Percentiles rank a stretch among this genome's conserved stretches.
phyloP scores from a whole-genome alignment of 306 rosid species.

The Parietaria judaica region DNA sequence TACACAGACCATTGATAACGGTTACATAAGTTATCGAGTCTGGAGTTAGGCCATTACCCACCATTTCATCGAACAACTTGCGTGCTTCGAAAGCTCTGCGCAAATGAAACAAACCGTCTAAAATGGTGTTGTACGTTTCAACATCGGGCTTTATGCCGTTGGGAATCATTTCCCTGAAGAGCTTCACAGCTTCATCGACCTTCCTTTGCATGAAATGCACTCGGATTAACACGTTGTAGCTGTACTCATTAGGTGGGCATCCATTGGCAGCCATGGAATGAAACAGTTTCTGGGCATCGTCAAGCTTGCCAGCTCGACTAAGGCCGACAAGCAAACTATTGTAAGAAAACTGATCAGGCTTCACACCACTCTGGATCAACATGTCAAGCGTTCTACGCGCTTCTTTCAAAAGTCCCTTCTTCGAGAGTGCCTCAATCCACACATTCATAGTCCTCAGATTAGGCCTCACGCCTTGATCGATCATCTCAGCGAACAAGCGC shows the following conservation, averaged over 20 bases:
- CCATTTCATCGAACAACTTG: constrained; percentile 26
- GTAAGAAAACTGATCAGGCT: constrained; percentile 21
- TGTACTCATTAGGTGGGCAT: constrained; percentile 18
- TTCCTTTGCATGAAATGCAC: constrained; percentile 25
- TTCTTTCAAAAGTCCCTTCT: constrained; percentile 30
- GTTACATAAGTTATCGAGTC: constrained; percentile 18
- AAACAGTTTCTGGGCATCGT: constrained; percentile 26
- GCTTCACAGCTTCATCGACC: constrained; percentile 30
- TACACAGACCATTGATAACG: constrained; percentile 36
- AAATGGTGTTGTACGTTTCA: constrained; percentile 20
- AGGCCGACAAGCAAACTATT: constrained; percentile 36
- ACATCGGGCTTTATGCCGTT: constrained; percentile 25
- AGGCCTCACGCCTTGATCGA: constrained; percentile 39
- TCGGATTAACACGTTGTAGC: constrained; percentile 30
- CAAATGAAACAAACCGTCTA: constrained; percentile 24
- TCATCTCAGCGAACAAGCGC: constrained; percentile 35
- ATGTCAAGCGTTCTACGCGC: constrained; percentile 21
- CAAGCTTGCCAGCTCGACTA: constrained; percentile 25
- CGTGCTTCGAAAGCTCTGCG: constrained; percentile 35
- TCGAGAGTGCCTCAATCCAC: constrained; percentile 26
- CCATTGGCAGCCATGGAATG: constrained; percentile 23
- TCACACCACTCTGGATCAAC: constrained; percentile 30
- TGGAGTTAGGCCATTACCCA: constrained; percentile 19
- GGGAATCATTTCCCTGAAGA: constrained; percentile 23
- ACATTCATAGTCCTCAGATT: constrained; percentile 32